phyloP scores from a whole-genome alignment of 371 early-diverging fungal genomes.

The Mortierella sp. region DNA sequence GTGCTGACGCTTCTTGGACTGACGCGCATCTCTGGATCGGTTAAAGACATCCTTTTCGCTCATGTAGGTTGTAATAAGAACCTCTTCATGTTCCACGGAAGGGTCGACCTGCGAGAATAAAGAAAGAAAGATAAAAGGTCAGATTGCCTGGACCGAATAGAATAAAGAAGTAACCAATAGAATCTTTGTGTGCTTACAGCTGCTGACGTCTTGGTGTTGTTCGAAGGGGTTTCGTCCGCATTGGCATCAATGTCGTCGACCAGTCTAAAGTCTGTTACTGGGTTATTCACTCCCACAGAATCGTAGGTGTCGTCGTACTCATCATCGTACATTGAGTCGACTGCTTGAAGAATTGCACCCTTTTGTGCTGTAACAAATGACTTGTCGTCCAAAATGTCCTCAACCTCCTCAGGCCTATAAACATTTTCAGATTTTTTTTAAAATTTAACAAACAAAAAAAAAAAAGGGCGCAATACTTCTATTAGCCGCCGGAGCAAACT shows the following conservation, averaged over 20 bases:
- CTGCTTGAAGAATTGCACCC: constrained; percentile 66
- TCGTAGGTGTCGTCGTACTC: constrained; percentile 96
- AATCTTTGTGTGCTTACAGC: neutral
- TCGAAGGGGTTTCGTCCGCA: constrained; percentile 32
- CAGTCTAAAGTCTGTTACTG: constrained; percentile 61
- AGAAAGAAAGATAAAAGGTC: neutral
- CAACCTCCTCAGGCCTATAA: constrained; percentile 56
- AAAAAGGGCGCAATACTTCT: neutral
- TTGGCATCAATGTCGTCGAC: constrained; percentile 66
- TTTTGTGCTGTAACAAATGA: constrained; percentile 67
- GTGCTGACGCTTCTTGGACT: constrained; percentile 66
- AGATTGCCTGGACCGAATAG: neutral
- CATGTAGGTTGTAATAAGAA: constrained; percentile 62
- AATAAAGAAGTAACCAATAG: neutral
- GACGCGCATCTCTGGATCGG: constrained; percentile 64
- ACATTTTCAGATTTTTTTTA: too few relatives aligned
- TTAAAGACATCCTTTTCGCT: constrained; percentile 69
- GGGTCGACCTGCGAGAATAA: constrained; percentile 57
- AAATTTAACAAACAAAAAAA: constrained; percentile 1
- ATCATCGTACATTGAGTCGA: constrained; percentile 78
- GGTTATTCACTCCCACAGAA: constrained; percentile 71
- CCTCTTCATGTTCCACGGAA: constrained; percentile 64
- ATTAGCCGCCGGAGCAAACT: too few relatives aligned
- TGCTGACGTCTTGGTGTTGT: neutral
- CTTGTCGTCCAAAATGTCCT: constrained; percentile 65